A percentile compares a stretch with the other conserved stretches of the same genome.
These are phyloP conservation scores for Pythium coloratum DNA, from an alignment of 352 stramenopile species.

Conservation along the genomic window DNA sequence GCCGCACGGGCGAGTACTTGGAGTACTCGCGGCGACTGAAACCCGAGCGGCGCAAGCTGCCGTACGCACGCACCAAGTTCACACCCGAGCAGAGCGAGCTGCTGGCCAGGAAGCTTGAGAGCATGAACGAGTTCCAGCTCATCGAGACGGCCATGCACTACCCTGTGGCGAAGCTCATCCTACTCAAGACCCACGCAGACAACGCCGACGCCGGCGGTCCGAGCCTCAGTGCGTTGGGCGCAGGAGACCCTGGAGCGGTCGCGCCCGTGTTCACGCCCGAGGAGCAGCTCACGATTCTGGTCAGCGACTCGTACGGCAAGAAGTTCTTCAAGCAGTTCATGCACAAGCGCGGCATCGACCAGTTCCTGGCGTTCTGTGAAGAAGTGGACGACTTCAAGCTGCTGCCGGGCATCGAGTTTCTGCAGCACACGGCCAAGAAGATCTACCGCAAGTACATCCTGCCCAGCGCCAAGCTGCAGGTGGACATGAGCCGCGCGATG, in stretches of 20 bases:
- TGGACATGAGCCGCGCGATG: slow-evolving; percentile 84
- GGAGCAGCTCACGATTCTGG: slow-evolving; percentile 47
- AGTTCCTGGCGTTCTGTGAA: slow-evolving; percentile 71
- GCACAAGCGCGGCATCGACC: slow-evolving; percentile 59
- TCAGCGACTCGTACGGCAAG: slow-evolving; percentile 60
- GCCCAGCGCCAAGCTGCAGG: slow-evolving; percentile 69
- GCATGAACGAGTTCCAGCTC: slow-evolving; percentile 64
- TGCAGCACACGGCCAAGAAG: slow-evolving; percentile 85
- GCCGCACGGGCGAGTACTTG: slow-evolving; percentile 68
- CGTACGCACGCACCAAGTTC: slow-evolving; percentile 20
- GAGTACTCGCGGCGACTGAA: slow-evolving; percentile 52
- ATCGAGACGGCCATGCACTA: slow-evolving; percentile 77
- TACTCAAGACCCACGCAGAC: slow-evolving; percentile 23
- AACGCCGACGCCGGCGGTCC: slow-evolving; percentile 7
- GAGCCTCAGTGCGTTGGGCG: background rate
- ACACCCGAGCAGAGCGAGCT: slow-evolving; percentile 48
- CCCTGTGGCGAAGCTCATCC: slow-evolving; percentile 72
- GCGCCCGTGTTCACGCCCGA: slow-evolving; percentile 37
- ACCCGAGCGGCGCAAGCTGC: slow-evolving; percentile 21
- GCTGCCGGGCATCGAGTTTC: slow-evolving; percentile 76
- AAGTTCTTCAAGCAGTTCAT: slow-evolving; percentile 82
- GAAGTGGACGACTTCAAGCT: slow-evolving; percentile 82
- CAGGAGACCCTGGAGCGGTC: background rate
- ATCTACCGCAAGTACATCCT: slow-evolving; percentile 87
- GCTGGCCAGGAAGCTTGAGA: slow-evolving; percentile 55